A percentile compares a stretch with the other conserved stretches of the same genome.
These are phyloP conservation scores for Malassezia restricta DNA, from an alignment of 1,284 basidiomycete genomes.

Conservation along the genomic window DNA sequence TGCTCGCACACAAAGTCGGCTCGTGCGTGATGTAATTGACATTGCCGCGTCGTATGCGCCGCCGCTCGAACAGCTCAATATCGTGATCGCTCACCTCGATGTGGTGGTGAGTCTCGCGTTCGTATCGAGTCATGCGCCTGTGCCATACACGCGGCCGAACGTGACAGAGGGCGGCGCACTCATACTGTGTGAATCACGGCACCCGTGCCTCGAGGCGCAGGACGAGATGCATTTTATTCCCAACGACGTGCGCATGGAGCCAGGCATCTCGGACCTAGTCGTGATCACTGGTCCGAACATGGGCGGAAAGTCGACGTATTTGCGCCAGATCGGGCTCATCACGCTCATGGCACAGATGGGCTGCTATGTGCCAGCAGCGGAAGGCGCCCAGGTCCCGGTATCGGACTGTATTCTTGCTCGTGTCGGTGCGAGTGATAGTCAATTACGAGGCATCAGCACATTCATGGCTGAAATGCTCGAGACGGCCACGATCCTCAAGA, in stretches of 20 bases:
- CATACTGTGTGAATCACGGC: slow-evolving; percentile 51
- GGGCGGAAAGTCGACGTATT: slow-evolving; percentile 36
- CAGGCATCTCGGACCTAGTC: slow-evolving; percentile 68
- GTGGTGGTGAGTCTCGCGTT: slow-evolving; percentile 80
- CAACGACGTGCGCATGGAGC: slow-evolving; percentile 78
- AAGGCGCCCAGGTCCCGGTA: slow-evolving; percentile 67
- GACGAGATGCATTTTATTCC: slow-evolving; percentile 90
- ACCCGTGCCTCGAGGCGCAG: slow-evolving; percentile 92
- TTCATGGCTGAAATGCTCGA: slow-evolving; percentile 99
- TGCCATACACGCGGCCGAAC: slow-evolving; percentile 72
- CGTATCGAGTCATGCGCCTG: slow-evolving; percentile 72
- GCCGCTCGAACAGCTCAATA: slow-evolving; percentile 77
- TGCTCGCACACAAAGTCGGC: slow-evolving; percentile 60
- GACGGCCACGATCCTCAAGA: slow-evolving; percentile 81
- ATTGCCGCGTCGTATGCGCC: slow-evolving; percentile 68
- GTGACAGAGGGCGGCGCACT: slow-evolving; percentile 28
- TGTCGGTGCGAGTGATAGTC: slow-evolving; percentile 93
- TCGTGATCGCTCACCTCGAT: slow-evolving; percentile 76
- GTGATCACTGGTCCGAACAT: slow-evolving; percentile 58
- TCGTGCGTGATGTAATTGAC: slow-evolving; percentile 84
- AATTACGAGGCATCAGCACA: slow-evolving; percentile 91
- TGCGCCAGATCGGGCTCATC: slow-evolving; percentile 68
- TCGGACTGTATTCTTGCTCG: slow-evolving; percentile 93
- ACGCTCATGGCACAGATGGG: slow-evolving; percentile 90
- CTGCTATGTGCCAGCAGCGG: slow-evolving; percentile 66